These are phyloP conservation scores for Didymella exigua DNA, from an alignment of 2,329 filamentous ascomycete genomes.

Conservation along the genomic window DNA sequence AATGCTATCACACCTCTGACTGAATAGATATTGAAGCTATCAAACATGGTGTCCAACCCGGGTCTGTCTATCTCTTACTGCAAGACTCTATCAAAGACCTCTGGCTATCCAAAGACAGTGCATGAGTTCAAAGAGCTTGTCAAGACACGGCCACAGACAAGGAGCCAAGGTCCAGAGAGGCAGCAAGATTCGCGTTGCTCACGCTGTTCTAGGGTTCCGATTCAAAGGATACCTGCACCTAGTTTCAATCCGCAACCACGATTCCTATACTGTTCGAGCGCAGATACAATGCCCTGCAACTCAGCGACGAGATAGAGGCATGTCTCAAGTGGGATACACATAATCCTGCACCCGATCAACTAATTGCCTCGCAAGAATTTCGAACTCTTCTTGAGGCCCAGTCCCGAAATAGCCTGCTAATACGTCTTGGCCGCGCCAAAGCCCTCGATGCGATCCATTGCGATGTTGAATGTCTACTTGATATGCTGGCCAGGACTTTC, in stretches of 20 bases:
- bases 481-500: too few species aligned
- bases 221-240: too few species aligned
- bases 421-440: not conserved
- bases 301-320: not conserved
- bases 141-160: not conserved
- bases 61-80: too few species aligned
- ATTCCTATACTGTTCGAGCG: not conserved
- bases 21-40: too few species aligned
- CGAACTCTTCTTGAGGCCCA: too few species aligned
- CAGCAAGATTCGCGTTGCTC: not conserved
- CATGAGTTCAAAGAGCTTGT: not conserved
- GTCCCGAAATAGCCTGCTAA: not conserved
- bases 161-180: not conserved
- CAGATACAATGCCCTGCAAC: not conserved
- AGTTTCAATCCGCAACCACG: too few species aligned
- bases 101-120: not conserved
- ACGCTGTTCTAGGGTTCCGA: not conserved
- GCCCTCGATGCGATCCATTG: not conserved
- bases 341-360: too few species aligned
- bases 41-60: too few species aligned
- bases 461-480: too few species aligned
- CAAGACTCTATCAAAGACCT: too few species aligned
- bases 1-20: too few species aligned
- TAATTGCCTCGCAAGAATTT: too few species aligned
- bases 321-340: not conserved